Percentiles rank a stretch among this genome's conserved stretches.
phyloP scores from a whole-genome alignment of 1,139 yeast species.

The Zygotorulaspora mrakii region DNA sequence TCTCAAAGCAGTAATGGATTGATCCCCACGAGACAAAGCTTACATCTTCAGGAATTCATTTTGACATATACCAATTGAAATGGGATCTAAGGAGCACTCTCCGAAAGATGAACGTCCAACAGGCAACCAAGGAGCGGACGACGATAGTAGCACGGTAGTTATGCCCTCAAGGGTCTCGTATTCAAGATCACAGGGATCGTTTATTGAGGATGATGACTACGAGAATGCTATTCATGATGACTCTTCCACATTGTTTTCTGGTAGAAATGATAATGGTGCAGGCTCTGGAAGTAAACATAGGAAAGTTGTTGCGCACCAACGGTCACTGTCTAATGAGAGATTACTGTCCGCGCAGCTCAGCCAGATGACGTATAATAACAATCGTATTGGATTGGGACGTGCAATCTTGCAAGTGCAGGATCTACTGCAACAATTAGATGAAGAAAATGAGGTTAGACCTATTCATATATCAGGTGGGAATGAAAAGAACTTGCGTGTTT shows the following conservation, averaged over 20 bases:
- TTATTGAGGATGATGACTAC: constrained; percentile 17
- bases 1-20: too few relatives aligned
- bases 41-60: too few relatives aligned
- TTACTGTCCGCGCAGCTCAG: constrained; percentile 31
- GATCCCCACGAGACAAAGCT: too few relatives aligned
- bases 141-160: constrained; percentile 16
- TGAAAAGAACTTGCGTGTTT: constrained; percentile 21
- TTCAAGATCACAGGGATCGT: constrained; percentile 17
- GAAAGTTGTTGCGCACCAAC: constrained; percentile 6
- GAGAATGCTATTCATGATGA: constrained; percentile 12
- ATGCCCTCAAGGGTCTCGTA: constrained; percentile 16
- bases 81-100: not conserved
- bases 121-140: constrained; percentile 5
- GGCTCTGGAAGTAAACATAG: not conserved
- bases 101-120: not conserved
- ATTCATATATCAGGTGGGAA: constrained; percentile 21
- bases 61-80: not conserved
- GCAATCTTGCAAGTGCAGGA: constrained; percentile 25
- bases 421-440: constrained; percentile 23
- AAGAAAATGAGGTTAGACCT: constrained; percentile 32
- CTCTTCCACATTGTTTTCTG: constrained; percentile 16
- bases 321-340: constrained; percentile 23
- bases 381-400: constrained; percentile 26
- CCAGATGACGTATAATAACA: constrained; percentile 36
- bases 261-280: not conserved